These are phyloP conservation scores for Vanderwaltozyma yarrowii DNA, from an alignment of 805 yeast species.

Conservation along the genomic window DNA sequence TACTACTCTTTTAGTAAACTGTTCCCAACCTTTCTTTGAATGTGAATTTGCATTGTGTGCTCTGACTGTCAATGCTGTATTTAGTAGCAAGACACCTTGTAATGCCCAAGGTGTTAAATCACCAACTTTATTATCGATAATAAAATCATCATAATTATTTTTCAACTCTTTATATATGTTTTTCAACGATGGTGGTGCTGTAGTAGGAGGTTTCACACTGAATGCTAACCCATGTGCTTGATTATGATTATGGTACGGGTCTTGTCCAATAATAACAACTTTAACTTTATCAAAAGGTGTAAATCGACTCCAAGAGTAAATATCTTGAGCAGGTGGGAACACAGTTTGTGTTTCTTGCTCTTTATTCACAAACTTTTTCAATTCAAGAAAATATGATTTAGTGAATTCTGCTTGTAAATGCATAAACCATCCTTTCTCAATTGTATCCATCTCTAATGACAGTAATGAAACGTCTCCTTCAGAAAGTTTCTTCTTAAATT, in stretches of 20 bases:
- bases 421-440: conserved; percentile 74
- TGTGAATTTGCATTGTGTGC: conserved; percentile 94
- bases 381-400: conserved; percentile 70
- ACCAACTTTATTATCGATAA: conserved; percentile 38
- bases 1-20: conserved; percentile 68
- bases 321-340: conserved; percentile 68
- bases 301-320: conserved; percentile 85
- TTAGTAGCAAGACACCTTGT: conserved; percentile 79
- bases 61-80: conserved; percentile 81
- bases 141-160: conserved; percentile 65
- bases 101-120: conserved; percentile 75
- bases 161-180: conserved; percentile 77
- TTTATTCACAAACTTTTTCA: conserved; percentile 51
- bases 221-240: conserved; percentile 98
- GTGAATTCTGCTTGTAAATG: conserved; percentile 60
- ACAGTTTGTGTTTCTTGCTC: conserved; percentile 42
- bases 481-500: not conserved
- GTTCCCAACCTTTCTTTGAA: conserved; percentile 86
- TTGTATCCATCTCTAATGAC: conserved; percentile 53
- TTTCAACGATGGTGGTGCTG: conserved; percentile 77
- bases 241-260: conserved; percentile 85
- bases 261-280: conserved; percentile 86
- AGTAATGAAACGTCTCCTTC: conserved; percentile 31
- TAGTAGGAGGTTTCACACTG: conserved; percentile 75
- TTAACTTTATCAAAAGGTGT: conserved; percentile 69